Conservation (phyloP, 1,284 basidiomycete species). For the Fistulinella staudtii region DNA sequence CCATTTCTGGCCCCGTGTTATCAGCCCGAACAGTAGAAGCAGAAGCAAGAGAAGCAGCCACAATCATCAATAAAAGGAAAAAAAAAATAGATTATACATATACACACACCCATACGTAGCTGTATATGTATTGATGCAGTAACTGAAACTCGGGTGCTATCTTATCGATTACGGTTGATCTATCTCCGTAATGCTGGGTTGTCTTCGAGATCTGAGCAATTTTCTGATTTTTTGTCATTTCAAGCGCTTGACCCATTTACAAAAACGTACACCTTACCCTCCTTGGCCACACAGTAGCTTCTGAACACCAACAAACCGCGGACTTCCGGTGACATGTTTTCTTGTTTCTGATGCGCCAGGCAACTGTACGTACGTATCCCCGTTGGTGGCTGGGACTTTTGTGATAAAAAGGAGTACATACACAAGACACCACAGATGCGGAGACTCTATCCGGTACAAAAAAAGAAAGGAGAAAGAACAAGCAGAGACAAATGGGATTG, state of each 20-base stretch:
- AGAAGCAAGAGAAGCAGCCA: too few species aligned
- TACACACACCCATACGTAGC: not conserved
- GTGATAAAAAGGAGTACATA: too few species aligned
- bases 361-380: too few species aligned
- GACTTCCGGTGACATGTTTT: slow-evolving; percentile 24
- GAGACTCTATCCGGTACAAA: slow-evolving; percentile 26
- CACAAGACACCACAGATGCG: slow-evolving; percentile 27
- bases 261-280: slow-evolving; percentile 9
- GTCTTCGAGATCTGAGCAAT: slow-evolving; percentile 21
- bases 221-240: not conserved
- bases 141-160: slow-evolving; percentile 11
- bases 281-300: not conserved
- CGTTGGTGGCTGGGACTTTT: too few species aligned
- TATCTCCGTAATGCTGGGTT: slow-evolving; percentile 7
- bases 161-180: slow-evolving; percentile 31
- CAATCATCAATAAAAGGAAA: too few species aligned
- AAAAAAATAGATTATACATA: not conserved
- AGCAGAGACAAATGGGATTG: slow-evolving; percentile 24
- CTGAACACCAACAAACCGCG: slow-evolving; percentile 23
- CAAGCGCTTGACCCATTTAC: slow-evolving; percentile 9
- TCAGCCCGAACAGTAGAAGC: not conserved
- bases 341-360: too few species aligned
- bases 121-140: not conserved
- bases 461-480: slow-evolving; percentile 11
- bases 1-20: slow-evolving; percentile 10